Base-by-base conservation (phyloP, 208 protist genomes). In the Leishmania guyanensis region DNA sequence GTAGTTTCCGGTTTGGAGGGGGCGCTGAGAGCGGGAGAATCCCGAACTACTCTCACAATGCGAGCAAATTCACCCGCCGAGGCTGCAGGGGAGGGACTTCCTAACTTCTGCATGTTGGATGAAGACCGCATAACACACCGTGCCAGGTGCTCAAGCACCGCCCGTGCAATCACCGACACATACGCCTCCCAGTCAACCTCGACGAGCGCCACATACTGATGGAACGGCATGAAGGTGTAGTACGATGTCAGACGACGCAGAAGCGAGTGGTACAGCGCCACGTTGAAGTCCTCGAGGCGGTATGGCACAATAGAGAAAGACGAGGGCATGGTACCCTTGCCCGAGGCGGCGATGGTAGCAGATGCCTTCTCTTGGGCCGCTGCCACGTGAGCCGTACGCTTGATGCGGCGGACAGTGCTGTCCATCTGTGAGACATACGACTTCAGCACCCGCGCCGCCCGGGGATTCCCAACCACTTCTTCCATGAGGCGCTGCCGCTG, bases 161-260 rank as follows among this genome's bases (percentile, higher is more conserved):
- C 77, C 33, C 87, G 80, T 5, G 91, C 91, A 43, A 95, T 81
- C 16, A 85, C 56, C 51, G 86, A 86, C 10, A 96, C 81, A 81
- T 95, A 97, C 75, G 92, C 84, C 79, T 91, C 87, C 89, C 91
- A 96, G 76, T 91, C 90, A 2, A 97, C 82, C 70, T 83, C 84
- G 3, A 46, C 54, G 26, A 94, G 75, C 36, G 89, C 84, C 54
- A 94, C 86, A 69, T 77, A 90, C 65, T 88, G 86, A 39, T 91
- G 81, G 33, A 90, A 79, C 16, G 86, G 82, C 77, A 86, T 86
- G 33, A 88, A 70, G 10, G 66, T 26, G 39, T 79, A 71, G 78
- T 88, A 69, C 36, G 73, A 62, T 46, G 84, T 75, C 16, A 93
- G 74, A 39, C 70, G 73, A 26, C 81, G 73, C 43, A 93, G 65